Evolutionary conservation across 306 rosid species (phyloP).

Genomic region (Casuarina equisetifolia): DNA sequence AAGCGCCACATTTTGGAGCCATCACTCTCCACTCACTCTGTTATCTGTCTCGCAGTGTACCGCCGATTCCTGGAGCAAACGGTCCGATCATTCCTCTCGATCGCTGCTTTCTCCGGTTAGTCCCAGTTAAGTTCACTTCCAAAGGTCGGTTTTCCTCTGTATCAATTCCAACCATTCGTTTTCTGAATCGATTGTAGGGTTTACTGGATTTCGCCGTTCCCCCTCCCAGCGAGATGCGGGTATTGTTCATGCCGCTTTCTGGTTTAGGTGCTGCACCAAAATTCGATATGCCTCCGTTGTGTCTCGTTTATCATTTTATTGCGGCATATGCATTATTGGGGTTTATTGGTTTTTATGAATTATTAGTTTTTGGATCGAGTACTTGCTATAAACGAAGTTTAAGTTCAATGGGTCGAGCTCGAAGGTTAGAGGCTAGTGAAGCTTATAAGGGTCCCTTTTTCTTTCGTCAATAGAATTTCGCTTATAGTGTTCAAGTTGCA

Average conservation of each 20-base stretch:
- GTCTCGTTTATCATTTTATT: no score
- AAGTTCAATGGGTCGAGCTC: no score
- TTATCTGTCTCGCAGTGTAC: background rate
- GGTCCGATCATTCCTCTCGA: background rate
- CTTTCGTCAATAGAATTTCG: no score
- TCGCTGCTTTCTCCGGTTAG: background rate
- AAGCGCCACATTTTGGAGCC: conserved; percentile 18
- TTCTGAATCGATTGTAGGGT: conserved; percentile 9
- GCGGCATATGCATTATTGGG: no score
- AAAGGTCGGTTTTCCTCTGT: conserved; percentile 2
- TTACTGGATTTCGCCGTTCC: background rate
- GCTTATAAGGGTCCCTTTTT: no score
- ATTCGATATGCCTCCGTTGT: no score
- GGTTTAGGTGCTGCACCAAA: no score
- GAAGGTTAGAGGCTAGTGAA: no score
- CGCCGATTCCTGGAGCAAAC: background rate
- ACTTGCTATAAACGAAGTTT: no score
- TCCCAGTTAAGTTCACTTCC: background rate
- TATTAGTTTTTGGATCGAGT: no score
- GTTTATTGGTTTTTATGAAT: no score
- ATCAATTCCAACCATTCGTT: background rate
- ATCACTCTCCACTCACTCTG: background rate
- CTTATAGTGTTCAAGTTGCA: no score
- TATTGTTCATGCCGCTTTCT: background rate
- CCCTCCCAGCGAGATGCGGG: background rate